Evolutionary conservation across 306 rosid genomes (phyloP).

Genomic region (Vigna angularis): DNA sequence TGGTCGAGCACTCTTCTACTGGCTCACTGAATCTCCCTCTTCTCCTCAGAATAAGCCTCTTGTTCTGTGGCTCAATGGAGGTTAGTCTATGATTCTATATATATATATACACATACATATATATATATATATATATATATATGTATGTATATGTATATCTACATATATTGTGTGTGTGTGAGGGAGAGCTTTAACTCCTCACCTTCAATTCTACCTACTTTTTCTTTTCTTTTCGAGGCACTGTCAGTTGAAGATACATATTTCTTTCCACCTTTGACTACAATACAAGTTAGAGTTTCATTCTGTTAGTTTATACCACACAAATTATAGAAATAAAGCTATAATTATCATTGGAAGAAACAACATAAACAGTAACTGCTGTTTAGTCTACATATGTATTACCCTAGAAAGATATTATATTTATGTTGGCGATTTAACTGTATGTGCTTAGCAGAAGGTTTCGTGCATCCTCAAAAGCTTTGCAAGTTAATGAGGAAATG

Average conservation of each 20-base stretch:
- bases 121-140: not conserved
- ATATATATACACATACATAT: not conserved
- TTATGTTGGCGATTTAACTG: not conserved
- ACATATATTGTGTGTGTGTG: not conserved
- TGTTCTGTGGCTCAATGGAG: conserved; percentile 93
- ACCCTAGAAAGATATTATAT: not conserved
- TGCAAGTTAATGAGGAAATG: not conserved
- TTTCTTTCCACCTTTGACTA: not conserved
- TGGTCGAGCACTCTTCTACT: conserved; percentile 89
- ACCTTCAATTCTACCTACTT: not conserved
- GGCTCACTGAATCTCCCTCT: conserved; percentile 71
- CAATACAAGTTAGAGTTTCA: not conserved
- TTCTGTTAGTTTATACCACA: too few species aligned
- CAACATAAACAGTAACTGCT: not conserved
- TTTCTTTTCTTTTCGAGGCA: not conserved
- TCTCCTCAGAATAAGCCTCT: conserved; percentile 69
- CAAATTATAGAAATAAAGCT: not conserved
- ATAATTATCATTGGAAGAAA: not conserved
- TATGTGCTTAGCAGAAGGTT: not conserved
- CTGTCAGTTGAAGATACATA: not conserved
- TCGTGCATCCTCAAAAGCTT: not conserved
- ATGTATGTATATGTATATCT: not conserved
- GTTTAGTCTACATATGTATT: not conserved
- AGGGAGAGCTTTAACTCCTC: not conserved
- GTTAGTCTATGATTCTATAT: conserved; percentile 41